Evolutionary conservation across 805 yeast species (phyloP), one percentile per base, ranked within the genome.

Genomic region (Pichia ethanolica): DNA sequence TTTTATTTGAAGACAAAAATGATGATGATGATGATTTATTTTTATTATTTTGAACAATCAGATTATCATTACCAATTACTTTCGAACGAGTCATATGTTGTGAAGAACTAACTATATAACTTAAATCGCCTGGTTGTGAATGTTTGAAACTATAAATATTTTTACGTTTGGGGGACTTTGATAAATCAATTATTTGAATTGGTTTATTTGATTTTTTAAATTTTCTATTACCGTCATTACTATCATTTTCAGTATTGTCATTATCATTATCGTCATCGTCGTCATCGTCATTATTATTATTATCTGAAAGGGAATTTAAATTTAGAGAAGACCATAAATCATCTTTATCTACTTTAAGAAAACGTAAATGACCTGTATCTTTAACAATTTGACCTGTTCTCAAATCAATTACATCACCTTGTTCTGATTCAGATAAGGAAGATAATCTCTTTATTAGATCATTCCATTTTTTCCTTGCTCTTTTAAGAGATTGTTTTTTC

Each of bases 361-460:
- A 75, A 49, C 75, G 65, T 26, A 86, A 56, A 63, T 86, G 95
- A 2, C 95, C 95, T 46, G 78, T 74, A 57, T 86, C 89, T 34
- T 70, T 75, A 1, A 81, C 62, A 1, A 86, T 75, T 49, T 75
- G 71, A 0, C 91, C 90, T 0, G 89, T 79, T 9, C 61, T 59
- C 26, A 86, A 58, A 60, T 86, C 89, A n/a, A 82, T 66, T 27
- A 81, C 71, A 60, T 82, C 89, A 37, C 86, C 44, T 33, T 37
- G 48, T 28, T 42, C 30, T 13, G 33, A 14, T 27, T 20, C 42
- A 9, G 42, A 27, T 10, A 47, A 35, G 1, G 46, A 25, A 2
- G 45, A 42, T 25, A 35, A 42, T 33, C 28, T 34, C 7, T 36
- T 25, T 13, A 47, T 42, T 25, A 47, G 28, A 5, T 37, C 12